Evolutionary conservation across 1,284 basidiomycete genomes (phyloP).

Genomic region (Pseudozyma hubeiensis): DNA sequence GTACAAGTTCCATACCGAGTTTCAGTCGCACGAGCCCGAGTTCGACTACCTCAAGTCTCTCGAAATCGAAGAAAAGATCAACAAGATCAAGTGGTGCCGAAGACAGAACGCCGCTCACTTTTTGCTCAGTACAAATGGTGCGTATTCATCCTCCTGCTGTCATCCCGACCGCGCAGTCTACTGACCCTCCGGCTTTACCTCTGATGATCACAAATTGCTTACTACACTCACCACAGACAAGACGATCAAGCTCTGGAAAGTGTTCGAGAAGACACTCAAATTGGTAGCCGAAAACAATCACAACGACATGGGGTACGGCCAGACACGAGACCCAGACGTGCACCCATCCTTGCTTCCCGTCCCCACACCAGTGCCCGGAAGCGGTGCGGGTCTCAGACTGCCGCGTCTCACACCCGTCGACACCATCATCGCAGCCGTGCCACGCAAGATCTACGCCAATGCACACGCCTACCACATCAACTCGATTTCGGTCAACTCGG

Average conservation of each 20-base stretch:
- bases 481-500: constrained; percentile 98
- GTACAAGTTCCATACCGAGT: constrained; percentile 99
- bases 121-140: constrained; percentile 87
- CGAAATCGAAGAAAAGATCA: constrained; percentile 99
- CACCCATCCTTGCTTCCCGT: constrained; percentile 56
- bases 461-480: constrained; percentile 99
- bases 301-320: constrained; percentile 71
- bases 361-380: constrained; percentile 48
- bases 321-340: constrained; percentile 42
- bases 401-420: constrained; percentile 85
- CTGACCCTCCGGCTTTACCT: constrained; percentile 71
- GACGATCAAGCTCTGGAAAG: constrained; percentile 99
- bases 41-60: constrained; percentile 99
- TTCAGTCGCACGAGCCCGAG: constrained; percentile 99
- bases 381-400: constrained; percentile 59
- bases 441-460: constrained; percentile 98
- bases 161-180: background rate
- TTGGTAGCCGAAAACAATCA: constrained; percentile 98
- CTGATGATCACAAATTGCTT: too few species aligned
- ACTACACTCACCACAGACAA: constrained; percentile 77
- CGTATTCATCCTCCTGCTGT: constrained; percentile 19
- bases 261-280: constrained; percentile 96
- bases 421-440: constrained; percentile 97
- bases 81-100: constrained; percentile 99
- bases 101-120: constrained; percentile 98